Evolutionary conservation across 176 grass and related monocot species (phyloP), one percentile per base, ranked within the genome.

Genomic region (Pharus latifolius): DNA sequence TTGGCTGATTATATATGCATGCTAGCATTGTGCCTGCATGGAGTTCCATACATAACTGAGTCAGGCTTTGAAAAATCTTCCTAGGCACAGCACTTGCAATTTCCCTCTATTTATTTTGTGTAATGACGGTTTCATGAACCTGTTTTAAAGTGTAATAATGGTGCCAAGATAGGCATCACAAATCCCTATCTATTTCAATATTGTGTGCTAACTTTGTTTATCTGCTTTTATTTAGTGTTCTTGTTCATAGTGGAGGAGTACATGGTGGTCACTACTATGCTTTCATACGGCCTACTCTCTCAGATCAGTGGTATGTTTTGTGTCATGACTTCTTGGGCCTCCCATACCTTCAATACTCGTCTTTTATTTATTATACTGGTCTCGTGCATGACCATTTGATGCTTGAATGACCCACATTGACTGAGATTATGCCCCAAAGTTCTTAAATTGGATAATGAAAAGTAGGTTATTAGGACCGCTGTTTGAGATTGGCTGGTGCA

Each of bases 241-340:
- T 96, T 83, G 91, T 96, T 77, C 91, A 96, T 63, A 96, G 91
- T 74, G 91, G 91, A 77, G 87, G 91, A 56, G 87, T 96, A 64
- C 92, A 96, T 81, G 92, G 92, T 22, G 92, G 88, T 45, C 92
- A 96, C 65, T 96, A 96, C 74, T 96, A 91, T 83, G 92, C 92
- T 60, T 96, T 96, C 57, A 91, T 96, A 75, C 81, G 88, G 9
- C 88, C 92, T 59, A 80, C 78, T 57, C 82, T 96, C 35, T 82
- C 84, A 49, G 78, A 96, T 37, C 88, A 96, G 48, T 96, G 92
- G 92, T 96, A 83, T 40, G 60, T 38, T 80, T 77, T 56, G 35
- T 81, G 14, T 49, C 31, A 53, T 54, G 63, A 71, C 24, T 69
- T 80, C 14, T 76, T 72, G 57, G 11, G 37, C 52, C 11, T 30